Percentiles rank a stretch among this genome's conserved stretches.
Evolutionary conservation across 2,329 filamentous ascomycete species (phyloP).

Genomic region (Botryotinia calthae): DNA sequence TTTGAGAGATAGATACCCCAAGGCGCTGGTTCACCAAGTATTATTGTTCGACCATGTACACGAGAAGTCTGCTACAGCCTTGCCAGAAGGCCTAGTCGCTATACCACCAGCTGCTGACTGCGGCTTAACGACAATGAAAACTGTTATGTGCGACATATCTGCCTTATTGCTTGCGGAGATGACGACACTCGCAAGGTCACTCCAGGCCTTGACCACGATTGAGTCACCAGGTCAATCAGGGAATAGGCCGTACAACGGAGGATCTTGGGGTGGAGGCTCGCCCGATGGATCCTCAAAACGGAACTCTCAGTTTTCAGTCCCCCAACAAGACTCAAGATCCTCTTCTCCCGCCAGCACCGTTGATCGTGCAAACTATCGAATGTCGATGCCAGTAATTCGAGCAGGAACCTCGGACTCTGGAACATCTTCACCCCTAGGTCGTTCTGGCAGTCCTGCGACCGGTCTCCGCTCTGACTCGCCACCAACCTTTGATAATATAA

Average conservation of each 20-base stretch:
- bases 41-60: constrained; percentile 73
- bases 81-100: constrained; percentile 66
- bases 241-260: constrained; percentile 44
- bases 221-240: constrained; percentile 66
- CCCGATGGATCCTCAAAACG: constrained; percentile 46
- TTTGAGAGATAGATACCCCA: constrained; percentile 69
- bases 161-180: constrained; percentile 72
- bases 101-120: constrained; percentile 68
- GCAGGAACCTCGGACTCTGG: constrained; percentile 37
- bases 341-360: constrained; percentile 51
- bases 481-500: constrained; percentile 34
- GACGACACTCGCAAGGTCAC: constrained; percentile 68
- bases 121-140: constrained; percentile 77
- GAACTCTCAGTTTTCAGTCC: constrained; percentile 54
- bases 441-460: constrained; percentile 42
- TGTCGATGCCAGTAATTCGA: constrained; percentile 72
- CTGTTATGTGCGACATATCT: constrained; percentile 75
- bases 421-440: constrained; percentile 33
- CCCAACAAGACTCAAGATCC: constrained; percentile 48
- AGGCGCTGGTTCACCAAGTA: constrained; percentile 73
- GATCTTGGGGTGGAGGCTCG: constrained; percentile 45
- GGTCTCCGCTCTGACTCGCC: constrained; percentile 24
- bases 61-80: constrained; percentile 48
- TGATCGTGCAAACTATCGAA: constrained; percentile 64
- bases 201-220: constrained; percentile 71